These are phyloP conservation scores for Plasmodium knowlesi DNA, from an alignment of 169 alveolate species.

Conservation along the genomic window DNA sequence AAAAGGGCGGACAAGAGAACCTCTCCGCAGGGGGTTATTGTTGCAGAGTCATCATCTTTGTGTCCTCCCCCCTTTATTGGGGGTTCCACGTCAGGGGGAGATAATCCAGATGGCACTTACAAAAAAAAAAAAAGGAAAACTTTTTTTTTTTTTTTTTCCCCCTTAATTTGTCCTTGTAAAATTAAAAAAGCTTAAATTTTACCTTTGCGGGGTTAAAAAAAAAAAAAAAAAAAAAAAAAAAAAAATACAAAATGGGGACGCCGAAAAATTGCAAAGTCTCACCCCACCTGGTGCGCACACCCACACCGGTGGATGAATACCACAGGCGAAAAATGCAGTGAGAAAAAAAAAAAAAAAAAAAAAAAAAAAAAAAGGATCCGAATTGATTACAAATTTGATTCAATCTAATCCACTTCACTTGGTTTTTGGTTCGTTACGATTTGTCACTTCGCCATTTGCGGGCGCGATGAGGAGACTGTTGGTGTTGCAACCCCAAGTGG, in stretches of 20 bases:
- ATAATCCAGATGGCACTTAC: neutral
- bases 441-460: neutral
- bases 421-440: neutral
- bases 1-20: neutral
- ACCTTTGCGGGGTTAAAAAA: neutral
- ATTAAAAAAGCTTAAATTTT: neutral
- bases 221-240: constrained; percentile 1
- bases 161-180: no score
- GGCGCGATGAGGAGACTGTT: neutral
- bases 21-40: neutral
- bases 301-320: neutral
- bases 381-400: neutral
- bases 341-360: no score
- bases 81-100: neutral
- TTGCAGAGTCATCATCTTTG: neutral
- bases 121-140: neutral
- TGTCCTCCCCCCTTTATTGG: neutral
- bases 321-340: neutral
- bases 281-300: neutral
- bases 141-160: neutral
- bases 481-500: neutral
- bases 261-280: neutral
- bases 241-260: neutral
- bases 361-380: neutral
- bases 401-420: neutral